phyloP scores from a whole-genome alignment of 371 early-diverging fungal species.

The Mortierella sp. region DNA sequence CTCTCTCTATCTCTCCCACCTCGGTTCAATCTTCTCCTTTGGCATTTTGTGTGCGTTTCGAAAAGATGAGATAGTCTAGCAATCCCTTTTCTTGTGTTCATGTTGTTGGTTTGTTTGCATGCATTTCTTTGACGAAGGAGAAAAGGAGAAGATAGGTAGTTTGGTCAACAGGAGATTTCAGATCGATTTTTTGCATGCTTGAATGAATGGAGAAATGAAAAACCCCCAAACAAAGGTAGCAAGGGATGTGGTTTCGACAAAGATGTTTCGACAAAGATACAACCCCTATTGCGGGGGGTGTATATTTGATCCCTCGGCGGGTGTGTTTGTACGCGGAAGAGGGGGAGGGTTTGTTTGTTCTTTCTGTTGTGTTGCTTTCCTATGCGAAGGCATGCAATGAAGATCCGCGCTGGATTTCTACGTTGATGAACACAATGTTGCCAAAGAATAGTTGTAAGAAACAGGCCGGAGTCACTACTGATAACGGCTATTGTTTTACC shows the following conservation, averaged over 20 bases:
- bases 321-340: neutral
- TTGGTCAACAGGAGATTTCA: neutral
- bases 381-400: constrained; percentile 9
- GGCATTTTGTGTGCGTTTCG: neutral
- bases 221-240: neutral
- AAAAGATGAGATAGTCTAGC: neutral
- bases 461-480: neutral
- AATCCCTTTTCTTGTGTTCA: neutral
- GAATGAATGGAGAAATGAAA: neutral
- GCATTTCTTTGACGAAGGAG: neutral
- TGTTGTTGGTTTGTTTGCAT: neutral
- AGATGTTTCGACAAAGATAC: neutral
- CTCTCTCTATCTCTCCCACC: neutral
- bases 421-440: too few relatives aligned
- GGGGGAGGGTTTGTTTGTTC: too few relatives aligned
- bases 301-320: neutral
- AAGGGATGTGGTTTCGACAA: neutral
- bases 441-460: neutral
- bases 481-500: neutral
- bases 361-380: neutral
- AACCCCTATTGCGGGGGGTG: neutral
- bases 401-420: neutral
- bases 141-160: neutral
- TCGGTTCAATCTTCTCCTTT: neutral
- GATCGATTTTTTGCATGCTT: neutral